phyloP scores from a whole-genome alignment of 345 rosid species.

The Brassica nigra region DNA sequence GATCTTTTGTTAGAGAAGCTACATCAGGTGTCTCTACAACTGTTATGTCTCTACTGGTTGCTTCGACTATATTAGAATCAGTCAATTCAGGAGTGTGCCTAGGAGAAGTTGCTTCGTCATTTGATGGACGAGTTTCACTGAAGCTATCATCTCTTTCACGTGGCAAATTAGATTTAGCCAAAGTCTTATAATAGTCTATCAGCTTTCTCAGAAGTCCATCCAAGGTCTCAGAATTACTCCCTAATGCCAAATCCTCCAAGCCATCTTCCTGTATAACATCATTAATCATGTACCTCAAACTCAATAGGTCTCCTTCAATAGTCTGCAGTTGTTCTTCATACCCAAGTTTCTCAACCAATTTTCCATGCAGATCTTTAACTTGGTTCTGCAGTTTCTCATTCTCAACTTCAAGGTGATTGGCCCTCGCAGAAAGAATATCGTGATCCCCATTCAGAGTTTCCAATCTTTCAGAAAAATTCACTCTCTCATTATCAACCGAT shows the following conservation, averaged over 20 bases:
- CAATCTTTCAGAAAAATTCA: constrained; percentile 61
- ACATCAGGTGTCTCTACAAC: constrained; percentile 43
- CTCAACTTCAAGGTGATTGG: constrained; percentile 56
- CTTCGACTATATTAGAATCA: constrained; percentile 26
- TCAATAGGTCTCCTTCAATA: constrained; percentile 53
- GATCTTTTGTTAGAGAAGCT: constrained; percentile 57
- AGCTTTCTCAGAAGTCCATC: constrained; percentile 68
- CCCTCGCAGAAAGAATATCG: constrained; percentile 50
- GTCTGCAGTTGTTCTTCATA: constrained; percentile 49
- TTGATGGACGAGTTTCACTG: constrained; percentile 37
- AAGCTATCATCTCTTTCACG: constrained; percentile 34
- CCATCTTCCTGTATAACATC: constrained; percentile 61
- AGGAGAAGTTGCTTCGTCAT: neutral
- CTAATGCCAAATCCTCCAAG: constrained; percentile 46
- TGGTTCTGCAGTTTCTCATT: constrained; percentile 58
- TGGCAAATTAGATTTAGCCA: constrained; percentile 39
- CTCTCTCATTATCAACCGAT: constrained; percentile 52
- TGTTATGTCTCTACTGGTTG: constrained; percentile 48
- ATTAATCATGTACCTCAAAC: constrained; percentile 60
- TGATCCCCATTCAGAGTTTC: constrained; percentile 49
- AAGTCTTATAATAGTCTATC: constrained; percentile 54
- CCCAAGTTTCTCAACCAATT: constrained; percentile 54
- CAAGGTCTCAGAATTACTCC: constrained; percentile 57
- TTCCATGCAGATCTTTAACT: constrained; percentile 53
- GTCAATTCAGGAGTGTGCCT: constrained; percentile 20